A percentile compares a stretch with the other conserved stretches of the same genome.
Conservation (phyloP, 345 rosid species). For the Erucastrum elatum region DNA sequence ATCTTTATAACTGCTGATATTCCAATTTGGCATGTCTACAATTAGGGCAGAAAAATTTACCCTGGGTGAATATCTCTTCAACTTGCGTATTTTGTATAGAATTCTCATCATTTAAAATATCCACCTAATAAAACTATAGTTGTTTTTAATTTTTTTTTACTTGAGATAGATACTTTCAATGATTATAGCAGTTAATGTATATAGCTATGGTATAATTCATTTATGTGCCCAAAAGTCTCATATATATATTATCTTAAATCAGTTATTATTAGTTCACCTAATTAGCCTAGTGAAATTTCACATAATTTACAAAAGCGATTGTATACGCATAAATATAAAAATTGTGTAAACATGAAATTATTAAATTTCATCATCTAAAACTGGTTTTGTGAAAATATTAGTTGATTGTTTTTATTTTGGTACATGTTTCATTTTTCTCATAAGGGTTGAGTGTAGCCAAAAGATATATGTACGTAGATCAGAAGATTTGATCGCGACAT, state of each 20-base stretch:
- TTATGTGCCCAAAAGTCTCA: neutral
- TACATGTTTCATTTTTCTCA: neutral
- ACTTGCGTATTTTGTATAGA: neutral
- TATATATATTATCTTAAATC: neutral
- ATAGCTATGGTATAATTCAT: neutral
- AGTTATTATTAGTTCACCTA: neutral
- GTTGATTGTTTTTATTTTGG: neutral
- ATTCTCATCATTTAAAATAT: neutral
- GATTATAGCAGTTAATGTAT: neutral
- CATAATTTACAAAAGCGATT: neutral
- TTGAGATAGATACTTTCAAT: neutral
- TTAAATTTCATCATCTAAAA: neutral
- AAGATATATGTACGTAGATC: slow-evolving; percentile 2
- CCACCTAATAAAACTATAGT: neutral
- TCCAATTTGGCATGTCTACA: too few species aligned
- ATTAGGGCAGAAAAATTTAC: too few species aligned
- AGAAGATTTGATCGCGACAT: slow-evolving; percentile 21
- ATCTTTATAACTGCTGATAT: too few species aligned
- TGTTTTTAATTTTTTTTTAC: too few species aligned
- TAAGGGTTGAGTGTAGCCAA: neutral
- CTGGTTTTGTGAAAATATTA: neutral
- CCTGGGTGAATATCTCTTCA: neutral
- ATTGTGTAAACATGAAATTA: neutral
- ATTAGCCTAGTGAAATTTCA: neutral
- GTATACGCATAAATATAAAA: neutral